Conservation (phyloP, 2,329 filamentous ascomycete species). For the Leptosphaerulina australis region DNA sequence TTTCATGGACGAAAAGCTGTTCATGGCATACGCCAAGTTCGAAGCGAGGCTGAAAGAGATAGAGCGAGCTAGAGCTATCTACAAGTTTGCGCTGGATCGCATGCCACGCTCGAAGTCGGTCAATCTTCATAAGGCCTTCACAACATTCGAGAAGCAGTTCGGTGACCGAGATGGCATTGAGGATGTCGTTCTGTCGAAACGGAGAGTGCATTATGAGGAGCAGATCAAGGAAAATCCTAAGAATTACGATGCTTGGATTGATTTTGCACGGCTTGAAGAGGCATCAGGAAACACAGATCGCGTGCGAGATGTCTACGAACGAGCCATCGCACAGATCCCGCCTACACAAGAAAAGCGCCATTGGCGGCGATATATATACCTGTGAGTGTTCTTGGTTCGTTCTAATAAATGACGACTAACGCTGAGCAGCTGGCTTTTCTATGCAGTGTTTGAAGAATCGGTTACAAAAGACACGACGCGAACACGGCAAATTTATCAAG, state of each 20-base stretch:
- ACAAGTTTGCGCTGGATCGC: slow-evolving; percentile 93
- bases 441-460: slow-evolving; percentile 93
- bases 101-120: slow-evolving; percentile 86
- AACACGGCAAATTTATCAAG: slow-evolving; percentile 87
- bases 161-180: slow-evolving; percentile 92
- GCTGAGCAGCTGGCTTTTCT: slow-evolving; percentile 51
- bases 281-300: slow-evolving; percentile 79
- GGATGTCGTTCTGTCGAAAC: slow-evolving; percentile 92
- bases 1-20: slow-evolving; percentile 94
- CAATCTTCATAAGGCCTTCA: slow-evolving; percentile 89
- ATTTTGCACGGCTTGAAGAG: slow-evolving; percentile 91
- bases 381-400: slow-evolving; percentile 76
- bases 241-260: slow-evolving; percentile 98
- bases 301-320: slow-evolving; percentile 90
- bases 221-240: slow-evolving; percentile 91
- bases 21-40: slow-evolving; percentile 93
- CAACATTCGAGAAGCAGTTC: slow-evolving; percentile 97
- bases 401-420: neutral
- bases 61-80: slow-evolving; percentile 90
- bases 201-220: slow-evolving; percentile 91
- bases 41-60: slow-evolving; percentile 95
- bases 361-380: slow-evolving; percentile 95
- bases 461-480: slow-evolving; percentile 78
- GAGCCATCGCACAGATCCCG: slow-evolving; percentile 92
- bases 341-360: slow-evolving; percentile 96